A percentile compares a stretch with the other conserved stretches of the same genome.
phyloP scores from a whole-genome alignment of 2,329 filamentous ascomycete species.

The Mycosphaerella sp. region DNA sequence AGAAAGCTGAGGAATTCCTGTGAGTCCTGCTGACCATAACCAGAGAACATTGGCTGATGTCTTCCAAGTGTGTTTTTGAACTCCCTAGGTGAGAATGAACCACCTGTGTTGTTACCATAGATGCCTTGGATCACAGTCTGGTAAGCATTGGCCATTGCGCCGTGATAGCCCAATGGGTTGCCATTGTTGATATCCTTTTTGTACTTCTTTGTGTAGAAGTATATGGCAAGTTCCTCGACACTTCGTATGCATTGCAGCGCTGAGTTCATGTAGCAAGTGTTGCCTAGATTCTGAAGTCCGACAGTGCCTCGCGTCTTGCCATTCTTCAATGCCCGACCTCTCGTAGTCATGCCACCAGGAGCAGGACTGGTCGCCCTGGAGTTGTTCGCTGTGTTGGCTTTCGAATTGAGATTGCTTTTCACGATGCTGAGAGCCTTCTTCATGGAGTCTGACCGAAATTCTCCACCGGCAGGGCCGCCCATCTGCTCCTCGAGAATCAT shows the following conservation, averaged over 20 bases:
- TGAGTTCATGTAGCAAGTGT: slow-evolving; percentile 99
- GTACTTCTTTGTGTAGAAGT: slow-evolving; percentile 71
- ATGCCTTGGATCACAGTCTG: slow-evolving; percentile 69
- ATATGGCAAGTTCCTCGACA: slow-evolving; percentile 87
- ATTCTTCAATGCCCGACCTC: slow-evolving; percentile 63
- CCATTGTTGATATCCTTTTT: slow-evolving; percentile 73
- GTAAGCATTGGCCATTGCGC: slow-evolving; percentile 81
- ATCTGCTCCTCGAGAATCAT: slow-evolving; percentile 80
- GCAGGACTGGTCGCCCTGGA: slow-evolving; percentile 65
- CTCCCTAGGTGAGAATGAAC: slow-evolving; percentile 68
- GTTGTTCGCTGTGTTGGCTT: slow-evolving; percentile 38
- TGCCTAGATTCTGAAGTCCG: slow-evolving; percentile 83
- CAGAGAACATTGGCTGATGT: slow-evolving; percentile 79
- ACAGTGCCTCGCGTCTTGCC: slow-evolving; percentile 69
- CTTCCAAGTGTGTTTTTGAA: slow-evolving; percentile 80
- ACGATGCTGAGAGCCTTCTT: slow-evolving; percentile 36
- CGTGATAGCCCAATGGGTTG: slow-evolving; percentile 81
- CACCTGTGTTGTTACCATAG: slow-evolving; percentile 60
- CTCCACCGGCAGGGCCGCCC: slow-evolving; percentile 47
- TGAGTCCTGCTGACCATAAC: slow-evolving; percentile 93
- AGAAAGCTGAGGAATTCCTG: slow-evolving; percentile 96
- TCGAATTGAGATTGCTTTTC: slow-evolving; percentile 44
- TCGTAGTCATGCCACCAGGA: slow-evolving; percentile 55
- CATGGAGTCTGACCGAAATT: slow-evolving; percentile 50
- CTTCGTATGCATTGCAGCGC: slow-evolving; percentile 90